Base-by-base conservation (phyloP, 257 asterid genomes). In the Haberlea rhodopensis region DNA sequence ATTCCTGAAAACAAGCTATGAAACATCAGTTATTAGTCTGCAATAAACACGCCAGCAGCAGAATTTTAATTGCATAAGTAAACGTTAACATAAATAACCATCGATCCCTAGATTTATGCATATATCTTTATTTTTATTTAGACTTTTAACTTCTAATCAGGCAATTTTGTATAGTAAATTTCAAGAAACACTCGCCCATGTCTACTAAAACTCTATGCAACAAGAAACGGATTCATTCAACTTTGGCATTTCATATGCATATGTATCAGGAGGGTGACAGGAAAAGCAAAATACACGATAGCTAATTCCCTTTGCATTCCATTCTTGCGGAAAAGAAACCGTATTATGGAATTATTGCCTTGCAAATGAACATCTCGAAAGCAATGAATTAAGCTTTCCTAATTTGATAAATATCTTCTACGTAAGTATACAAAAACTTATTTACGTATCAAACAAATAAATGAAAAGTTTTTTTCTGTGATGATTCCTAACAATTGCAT, bases 1-100 rank as follows among this genome's bases (percentile, higher is more conserved):
- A 87, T 74, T 73, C 95, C 99, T 90, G 95, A 82, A 81, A 87
- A 59, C 52, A 61, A 81, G 80, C 94, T 80, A 84, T 80, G 77
- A 77, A 75, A 70, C 66, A 80, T 65, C 81, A 78, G 86, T 85
- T 85, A 88, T 68, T 66, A 83, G 82, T 65, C 82, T 69, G 75
- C 78, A 79, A 78, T 61, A 73, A 65, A 60, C 29, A 26, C 52
- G 43, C 19, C 63, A 26, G 63, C 32, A 59, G 27, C 43, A 54
- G 32, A 57, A 31, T 34, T 18, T 55, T 4, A 66, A 20, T 51
- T 62, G 13, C 26, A 56, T 57, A 53, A 62, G 26, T 29, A 9
- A 18, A n/a, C 31, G 53, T 26, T 34, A 32, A 40, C 43, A 37
- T 20, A 37, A 67, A 46, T 37, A 54, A 23, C 76, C 27, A 28